Percentiles rank a stretch among this genome's conserved stretches.
Conservation (phyloP, 176 grass and related monocot species). For the Carex kokanica region DNA sequence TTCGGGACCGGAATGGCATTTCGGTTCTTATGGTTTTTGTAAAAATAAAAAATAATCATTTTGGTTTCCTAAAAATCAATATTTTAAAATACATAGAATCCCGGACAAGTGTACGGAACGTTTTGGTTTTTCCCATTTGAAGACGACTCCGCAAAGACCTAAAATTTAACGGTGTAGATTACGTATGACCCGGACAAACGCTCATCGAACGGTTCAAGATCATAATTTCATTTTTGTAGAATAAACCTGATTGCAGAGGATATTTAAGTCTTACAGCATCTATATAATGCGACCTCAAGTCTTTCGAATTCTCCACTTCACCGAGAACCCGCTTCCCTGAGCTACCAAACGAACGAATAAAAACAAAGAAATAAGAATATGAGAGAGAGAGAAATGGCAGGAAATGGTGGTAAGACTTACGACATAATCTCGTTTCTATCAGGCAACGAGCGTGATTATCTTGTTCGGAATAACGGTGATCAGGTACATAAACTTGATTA, state of each 20-base stretch:
- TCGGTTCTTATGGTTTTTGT: too few species aligned
- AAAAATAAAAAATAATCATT: too few species aligned
- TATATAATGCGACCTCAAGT: background rate
- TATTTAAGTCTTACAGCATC: too few species aligned
- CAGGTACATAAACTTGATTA: conserved; percentile 9
- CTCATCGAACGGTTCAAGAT: background rate
- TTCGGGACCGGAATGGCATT: too few species aligned
- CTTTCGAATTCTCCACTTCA: background rate
- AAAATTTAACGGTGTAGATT: too few species aligned
- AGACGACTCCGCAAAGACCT: too few species aligned
- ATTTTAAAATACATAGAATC: background rate
- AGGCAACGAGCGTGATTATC: background rate
- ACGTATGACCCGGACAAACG: too few species aligned
- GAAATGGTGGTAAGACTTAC: conserved; percentile 21
- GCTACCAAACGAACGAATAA: background rate
- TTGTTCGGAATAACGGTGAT: conserved; percentile 15
- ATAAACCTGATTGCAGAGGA: background rate
- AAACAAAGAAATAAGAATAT: background rate
- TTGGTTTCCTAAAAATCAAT: too few species aligned
- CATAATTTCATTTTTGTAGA: background rate
- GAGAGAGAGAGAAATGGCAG: background rate
- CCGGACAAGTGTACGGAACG: background rate
- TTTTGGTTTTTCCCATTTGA: too few species aligned
- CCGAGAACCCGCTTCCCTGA: background rate
- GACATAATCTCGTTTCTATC: conserved; percentile 17